These are phyloP conservation scores for Trichomonas gallinae DNA, from an alignment of 208 protist genomes.

Conservation along the genomic window DNA sequence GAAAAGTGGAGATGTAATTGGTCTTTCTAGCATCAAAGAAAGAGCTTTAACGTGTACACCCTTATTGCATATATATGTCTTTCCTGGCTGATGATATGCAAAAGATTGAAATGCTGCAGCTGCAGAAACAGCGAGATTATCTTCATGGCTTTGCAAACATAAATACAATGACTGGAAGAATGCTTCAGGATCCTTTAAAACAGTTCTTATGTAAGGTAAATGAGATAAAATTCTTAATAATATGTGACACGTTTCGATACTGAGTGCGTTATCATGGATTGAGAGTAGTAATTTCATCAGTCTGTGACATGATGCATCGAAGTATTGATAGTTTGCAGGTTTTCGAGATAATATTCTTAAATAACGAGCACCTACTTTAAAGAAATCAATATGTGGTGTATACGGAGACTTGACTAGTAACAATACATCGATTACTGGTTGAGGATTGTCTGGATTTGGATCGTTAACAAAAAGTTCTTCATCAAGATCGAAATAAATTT, in stretches of 20 bases:
- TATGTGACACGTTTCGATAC: not conserved
- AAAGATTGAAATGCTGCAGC: constrained; percentile 12
- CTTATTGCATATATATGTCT: not conserved
- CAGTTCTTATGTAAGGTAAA: not conserved
- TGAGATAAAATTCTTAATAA: not conserved
- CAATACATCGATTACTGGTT: not conserved
- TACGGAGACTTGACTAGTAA: not conserved
- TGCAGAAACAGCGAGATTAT: not conserved
- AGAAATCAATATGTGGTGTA: not conserved
- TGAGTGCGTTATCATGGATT: not conserved
- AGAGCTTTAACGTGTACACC: not conserved
- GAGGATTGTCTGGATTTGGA: not conserved
- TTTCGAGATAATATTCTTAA: not conserved
- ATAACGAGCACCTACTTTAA: not conserved
- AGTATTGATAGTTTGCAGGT: not conserved
- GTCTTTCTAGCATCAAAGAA: not conserved
- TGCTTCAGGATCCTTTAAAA: not conserved
- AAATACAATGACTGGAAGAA: not conserved
- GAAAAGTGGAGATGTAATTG: not conserved
- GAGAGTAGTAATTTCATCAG: not conserved
- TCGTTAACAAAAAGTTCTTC: not conserved
- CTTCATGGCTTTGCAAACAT: not conserved
- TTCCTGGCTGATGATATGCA: not conserved
- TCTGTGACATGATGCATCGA: not conserved
- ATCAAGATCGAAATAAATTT: constrained; percentile 18